A percentile compares a stretch with the other conserved stretches of the same genome.
These are phyloP conservation scores for Lipomyces spencermartinsiae DNA, from an alignment of 805 yeast species.

Conservation along the genomic window DNA sequence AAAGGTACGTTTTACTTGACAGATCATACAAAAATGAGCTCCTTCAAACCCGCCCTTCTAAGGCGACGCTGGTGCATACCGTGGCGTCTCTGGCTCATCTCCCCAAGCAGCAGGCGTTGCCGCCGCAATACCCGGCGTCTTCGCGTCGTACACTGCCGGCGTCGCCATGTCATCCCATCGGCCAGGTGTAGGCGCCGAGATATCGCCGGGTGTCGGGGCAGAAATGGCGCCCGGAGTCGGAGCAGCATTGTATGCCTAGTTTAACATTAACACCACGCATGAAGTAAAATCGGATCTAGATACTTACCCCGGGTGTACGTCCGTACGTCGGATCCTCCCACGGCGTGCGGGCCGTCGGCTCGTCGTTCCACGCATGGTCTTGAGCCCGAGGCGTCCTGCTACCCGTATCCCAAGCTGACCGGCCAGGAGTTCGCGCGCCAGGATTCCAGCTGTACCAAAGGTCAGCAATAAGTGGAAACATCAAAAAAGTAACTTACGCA, in stretches of 20 bases:
- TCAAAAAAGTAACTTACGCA: conserved; percentile 16
- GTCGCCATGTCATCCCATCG: conserved; percentile 44
- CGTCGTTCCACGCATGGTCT: conserved; percentile 41
- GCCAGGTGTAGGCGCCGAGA: conserved; percentile 48
- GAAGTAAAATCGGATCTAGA: conserved; percentile 40
- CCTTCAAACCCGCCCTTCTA: neutral
- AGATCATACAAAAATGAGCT: neutral
- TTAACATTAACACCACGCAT: neutral
- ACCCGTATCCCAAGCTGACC: conserved; percentile 44
- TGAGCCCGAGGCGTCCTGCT: conserved; percentile 49
- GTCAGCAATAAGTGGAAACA: neutral
- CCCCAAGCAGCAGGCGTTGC: conserved; percentile 41
- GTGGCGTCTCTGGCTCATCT: conserved; percentile 39
- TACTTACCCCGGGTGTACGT: conserved; percentile 50
- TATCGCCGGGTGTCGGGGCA: conserved; percentile 53
- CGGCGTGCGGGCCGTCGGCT: conserved; percentile 43
- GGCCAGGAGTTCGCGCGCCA: conserved; percentile 52
- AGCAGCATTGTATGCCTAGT: conserved; percentile 43
- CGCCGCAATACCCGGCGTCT: conserved; percentile 43
- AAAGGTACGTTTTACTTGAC: neutral
- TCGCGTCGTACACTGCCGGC: conserved; percentile 48
- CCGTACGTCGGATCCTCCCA: conserved; percentile 38
- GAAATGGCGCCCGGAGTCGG: conserved; percentile 48
- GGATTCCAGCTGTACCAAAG: conserved; percentile 46
- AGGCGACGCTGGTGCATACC: conserved; percentile 41